A percentile compares a stretch with the other conserved stretches of the same genome.
Evolutionary conservation across 805 yeast species (phyloP).

Genomic region (Kuraishia hungarica): DNA sequence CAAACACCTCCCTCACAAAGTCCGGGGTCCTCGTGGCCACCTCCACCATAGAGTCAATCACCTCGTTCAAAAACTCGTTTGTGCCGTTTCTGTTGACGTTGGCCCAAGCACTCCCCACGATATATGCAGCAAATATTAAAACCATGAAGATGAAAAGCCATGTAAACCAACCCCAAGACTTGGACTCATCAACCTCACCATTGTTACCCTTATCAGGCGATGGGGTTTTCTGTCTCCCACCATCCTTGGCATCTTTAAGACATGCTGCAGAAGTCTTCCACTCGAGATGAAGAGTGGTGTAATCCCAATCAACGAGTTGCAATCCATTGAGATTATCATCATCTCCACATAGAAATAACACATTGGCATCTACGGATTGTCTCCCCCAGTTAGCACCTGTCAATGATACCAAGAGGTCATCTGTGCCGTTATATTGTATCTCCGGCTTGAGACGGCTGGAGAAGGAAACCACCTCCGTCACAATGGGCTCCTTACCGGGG

Average conservation of each 20-base stretch:
- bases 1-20: constrained; percentile 58
- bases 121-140: constrained; percentile 60
- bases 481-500: constrained; percentile 37
- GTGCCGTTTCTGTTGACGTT: constrained; percentile 66
- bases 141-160: constrained; percentile 74
- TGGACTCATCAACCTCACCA: constrained; percentile 24
- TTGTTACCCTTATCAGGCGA: constrained; percentile 19
- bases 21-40: constrained; percentile 53
- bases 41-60: constrained; percentile 58
- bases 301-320: constrained; percentile 29
- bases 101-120: constrained; percentile 68
- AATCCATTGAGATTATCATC: constrained; percentile 14
- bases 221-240: constrained; percentile 22
- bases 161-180: constrained; percentile 75
- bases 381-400: constrained; percentile 69
- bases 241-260: constrained; percentile 14
- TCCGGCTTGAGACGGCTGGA: constrained; percentile 31
- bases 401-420: constrained; percentile 29
- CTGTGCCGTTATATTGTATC: constrained; percentile 10
- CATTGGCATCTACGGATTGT: constrained; percentile 32
- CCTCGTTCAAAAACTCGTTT: constrained; percentile 64
- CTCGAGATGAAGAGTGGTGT: constrained; percentile 17
- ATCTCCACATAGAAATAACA: constrained; percentile 39
- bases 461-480: constrained; percentile 57
- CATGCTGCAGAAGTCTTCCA: constrained; percentile 34